These are phyloP conservation scores for Exophiala phaeomuriformis DNA, from an alignment of 2,329 filamentous ascomycete genomes.

Conservation along the genomic window DNA sequence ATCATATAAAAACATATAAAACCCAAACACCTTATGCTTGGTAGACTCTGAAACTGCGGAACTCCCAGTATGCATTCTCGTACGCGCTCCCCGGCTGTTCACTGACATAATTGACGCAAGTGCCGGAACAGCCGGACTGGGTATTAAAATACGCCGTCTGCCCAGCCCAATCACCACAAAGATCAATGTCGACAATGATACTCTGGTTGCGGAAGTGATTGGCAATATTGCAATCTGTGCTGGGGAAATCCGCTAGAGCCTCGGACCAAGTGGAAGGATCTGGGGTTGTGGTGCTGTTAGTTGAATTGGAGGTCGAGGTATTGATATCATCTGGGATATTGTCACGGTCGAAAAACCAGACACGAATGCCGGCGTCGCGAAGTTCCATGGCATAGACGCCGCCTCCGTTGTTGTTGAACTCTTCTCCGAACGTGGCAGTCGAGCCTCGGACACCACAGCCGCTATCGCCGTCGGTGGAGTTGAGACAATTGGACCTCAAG, in stretches of 20 bases:
- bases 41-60: constrained; percentile 62
- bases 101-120: constrained; percentile 64
- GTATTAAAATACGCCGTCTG: constrained; percentile 44
- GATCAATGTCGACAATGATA: constrained; percentile 59
- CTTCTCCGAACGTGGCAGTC: constrained; percentile 41
- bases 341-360: constrained; percentile 54
- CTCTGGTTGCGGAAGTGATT: constrained; percentile 58
- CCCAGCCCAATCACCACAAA: constrained; percentile 53
- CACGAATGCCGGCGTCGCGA: constrained; percentile 61
- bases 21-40: constrained; percentile 29
- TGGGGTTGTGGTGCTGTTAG: constrained; percentile 40
- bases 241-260: constrained; percentile 47
- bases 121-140: constrained; percentile 43
- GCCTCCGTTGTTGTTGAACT: constrained; percentile 46
- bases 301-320: constrained; percentile 25
- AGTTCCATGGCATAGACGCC: constrained; percentile 71
- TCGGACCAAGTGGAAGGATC: constrained; percentile 42
- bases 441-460: constrained; percentile 37
- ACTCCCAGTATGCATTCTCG: constrained; percentile 63
- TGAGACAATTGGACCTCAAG: constrained; percentile 43
- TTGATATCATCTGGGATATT: constrained; percentile 41
- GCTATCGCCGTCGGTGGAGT: constrained; percentile 34
- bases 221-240: constrained; percentile 52
- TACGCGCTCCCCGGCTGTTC: constrained; percentile 58
- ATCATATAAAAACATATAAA: no score